Evolutionary conservation across 108 stramenopile genomes (phyloP), one percentile per base, ranked within the genome.

Genomic region (Skeletonema costatum): DNA sequence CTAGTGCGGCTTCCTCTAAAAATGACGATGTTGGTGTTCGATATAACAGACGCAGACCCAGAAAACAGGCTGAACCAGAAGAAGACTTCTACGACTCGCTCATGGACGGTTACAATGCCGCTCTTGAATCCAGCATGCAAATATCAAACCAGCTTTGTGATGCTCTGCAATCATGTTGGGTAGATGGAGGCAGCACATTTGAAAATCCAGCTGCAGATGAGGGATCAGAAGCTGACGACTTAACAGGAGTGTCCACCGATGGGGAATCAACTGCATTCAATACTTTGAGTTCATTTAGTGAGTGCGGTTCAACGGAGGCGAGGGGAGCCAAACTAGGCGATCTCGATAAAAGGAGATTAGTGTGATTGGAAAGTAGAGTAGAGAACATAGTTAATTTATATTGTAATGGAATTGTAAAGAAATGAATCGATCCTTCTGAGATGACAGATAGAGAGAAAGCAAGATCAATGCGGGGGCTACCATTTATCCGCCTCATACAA

Each of bases 251-350:
- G 62, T 64, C 11, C 32, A 64, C 63, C 1, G 63, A 64, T 1
- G 63, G 63, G 11, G 63, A 64, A 29, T 64, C 63, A 2, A 64
- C 63, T 19, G 63, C 63, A 13, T 64, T 64, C 36, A 39, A 64
- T 39, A 64, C 63, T 6, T 2, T 25, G 63, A 64, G 31, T 21
- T 64, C 63, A 35, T 64, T 64, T 39, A 19, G 63, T 33, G 19
- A 39, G 35, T 39, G 35, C 7, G 36, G 53, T 29, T 56, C 53
- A n/a, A 56, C 1, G 25, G 53, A 25, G 21, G 53, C 9, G 6
- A 56, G 25, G 6, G 25, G 25, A 56, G 53, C 10, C 53, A 56
- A 25, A 56, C 8, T 56, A 21, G 19, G 10, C 10, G 53, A 29
- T 29, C 21, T 56, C 53, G 9, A n/a, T 10, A 56, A 25, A 5